Conservation (phyloP, 1,284 basidiomycete genomes). For the Veloporphyrellus conicus region DNA sequence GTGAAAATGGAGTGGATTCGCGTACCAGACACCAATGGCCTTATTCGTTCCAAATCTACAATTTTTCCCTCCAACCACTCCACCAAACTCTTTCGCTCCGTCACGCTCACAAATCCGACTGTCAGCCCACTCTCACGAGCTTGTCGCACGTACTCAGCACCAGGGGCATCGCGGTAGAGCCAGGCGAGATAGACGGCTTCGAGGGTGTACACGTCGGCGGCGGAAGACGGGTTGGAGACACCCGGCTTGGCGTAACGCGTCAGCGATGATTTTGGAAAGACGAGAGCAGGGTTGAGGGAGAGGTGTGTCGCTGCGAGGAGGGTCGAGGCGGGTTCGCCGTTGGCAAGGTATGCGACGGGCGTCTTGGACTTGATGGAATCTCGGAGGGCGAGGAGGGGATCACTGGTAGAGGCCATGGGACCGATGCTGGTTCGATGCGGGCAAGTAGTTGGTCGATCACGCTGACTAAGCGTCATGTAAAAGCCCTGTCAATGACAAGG, state of each 20-base stretch:
- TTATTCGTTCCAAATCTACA: slow-evolving; percentile 51
- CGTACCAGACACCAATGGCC: slow-evolving; percentile 52
- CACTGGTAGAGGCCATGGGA: slow-evolving; percentile 29
- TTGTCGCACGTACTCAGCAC: slow-evolving; percentile 84
- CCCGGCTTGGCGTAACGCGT: slow-evolving; percentile 71
- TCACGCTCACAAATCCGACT: slow-evolving; percentile 77
- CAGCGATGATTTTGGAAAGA: slow-evolving; percentile 63
- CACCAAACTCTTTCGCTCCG: slow-evolving; percentile 77
- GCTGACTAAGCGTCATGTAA: too few relatives aligned
- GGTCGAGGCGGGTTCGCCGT: slow-evolving; percentile 44
- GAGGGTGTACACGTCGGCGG: slow-evolving; percentile 69
- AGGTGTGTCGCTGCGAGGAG: slow-evolving; percentile 62
- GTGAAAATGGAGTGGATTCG: slow-evolving; percentile 3
- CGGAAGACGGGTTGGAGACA: slow-evolving; percentile 34
- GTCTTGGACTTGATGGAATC: slow-evolving; percentile 53
- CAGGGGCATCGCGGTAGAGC: slow-evolving; percentile 65
- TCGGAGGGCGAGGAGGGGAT: slow-evolving; percentile 54
- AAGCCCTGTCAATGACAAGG: too few relatives aligned
- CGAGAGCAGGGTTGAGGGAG: slow-evolving; percentile 49
- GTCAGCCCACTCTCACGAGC: slow-evolving; percentile 69
- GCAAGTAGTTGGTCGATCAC: too few relatives aligned
- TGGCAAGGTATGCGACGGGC: slow-evolving; percentile 49
- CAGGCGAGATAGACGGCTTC: slow-evolving; percentile 81
- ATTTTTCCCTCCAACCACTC: slow-evolving; percentile 78
- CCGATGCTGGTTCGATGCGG: too few relatives aligned